Evolutionary conservation across 768 basidiomycete genomes (phyloP).

Genomic region (Nevesoporus exiguus): DNA sequence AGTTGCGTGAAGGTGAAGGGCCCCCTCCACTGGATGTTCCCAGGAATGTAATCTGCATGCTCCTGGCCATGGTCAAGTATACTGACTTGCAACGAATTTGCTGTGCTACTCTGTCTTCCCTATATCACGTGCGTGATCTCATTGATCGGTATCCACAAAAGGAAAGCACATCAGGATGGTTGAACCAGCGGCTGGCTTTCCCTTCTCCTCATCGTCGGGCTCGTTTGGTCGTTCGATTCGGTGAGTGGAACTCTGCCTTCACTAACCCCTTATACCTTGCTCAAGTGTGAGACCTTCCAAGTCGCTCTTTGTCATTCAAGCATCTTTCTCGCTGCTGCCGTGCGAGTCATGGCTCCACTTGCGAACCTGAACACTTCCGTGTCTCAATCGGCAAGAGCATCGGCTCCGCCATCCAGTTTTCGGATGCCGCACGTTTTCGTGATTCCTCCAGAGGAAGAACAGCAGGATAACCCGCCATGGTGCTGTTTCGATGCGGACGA

Average conservation of each 20-base stretch:
- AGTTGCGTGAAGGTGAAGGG: slow-evolving; percentile 67
- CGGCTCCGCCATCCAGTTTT: slow-evolving; percentile 1
- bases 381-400: slow-evolving; percentile 17
- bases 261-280: neutral
- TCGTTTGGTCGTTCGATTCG: slow-evolving; percentile 3
- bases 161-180: slow-evolving; percentile 18
- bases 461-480: slow-evolving; percentile 44
- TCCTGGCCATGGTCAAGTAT: slow-evolving; percentile 30
- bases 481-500: slow-evolving; percentile 54
- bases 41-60: slow-evolving; percentile 64
- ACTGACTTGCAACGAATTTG: too few species aligned
- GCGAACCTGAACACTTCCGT: slow-evolving; percentile 5
- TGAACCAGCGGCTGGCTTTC: slow-evolving; percentile 20
- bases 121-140: slow-evolving; percentile 16
- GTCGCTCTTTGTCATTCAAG: slow-evolving; percentile 15
- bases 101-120: neutral
- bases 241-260: slow-evolving; percentile 10
- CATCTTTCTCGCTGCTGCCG: neutral
- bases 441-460: slow-evolving; percentile 57
- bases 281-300: slow-evolving; percentile 3
- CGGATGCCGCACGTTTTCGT: slow-evolving; percentile 52
- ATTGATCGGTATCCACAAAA: slow-evolving; percentile 16
- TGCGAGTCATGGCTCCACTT: slow-evolving; percentile 12
- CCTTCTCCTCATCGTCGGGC: neutral
- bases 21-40: slow-evolving; percentile 79